Evolutionary conservation across 208 protist species (phyloP).

Genomic region (Trichomonas gallinae): DNA sequence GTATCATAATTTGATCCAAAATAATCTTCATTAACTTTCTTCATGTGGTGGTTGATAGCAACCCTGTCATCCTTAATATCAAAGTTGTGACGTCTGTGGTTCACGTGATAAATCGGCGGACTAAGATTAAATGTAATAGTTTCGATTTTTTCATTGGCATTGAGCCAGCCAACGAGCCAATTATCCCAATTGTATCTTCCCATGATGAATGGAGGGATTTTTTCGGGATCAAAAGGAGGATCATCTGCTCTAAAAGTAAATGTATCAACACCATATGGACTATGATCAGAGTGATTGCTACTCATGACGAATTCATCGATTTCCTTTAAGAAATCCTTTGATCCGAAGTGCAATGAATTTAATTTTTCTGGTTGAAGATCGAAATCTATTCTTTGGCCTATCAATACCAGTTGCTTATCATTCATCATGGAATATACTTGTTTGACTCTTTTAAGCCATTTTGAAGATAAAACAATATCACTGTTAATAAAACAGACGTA

Average conservation of each 20-base stretch:
- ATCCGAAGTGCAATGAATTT: neutral
- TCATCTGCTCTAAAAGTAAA: neutral
- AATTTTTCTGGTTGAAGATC: neutral
- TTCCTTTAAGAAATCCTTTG: neutral
- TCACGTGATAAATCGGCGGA: slow-evolving; percentile 3
- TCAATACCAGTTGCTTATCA: neutral
- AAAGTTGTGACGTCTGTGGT: neutral
- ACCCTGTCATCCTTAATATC: neutral
- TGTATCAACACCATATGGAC: neutral
- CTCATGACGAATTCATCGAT: neutral
- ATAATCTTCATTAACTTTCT: neutral
- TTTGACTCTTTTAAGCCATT: neutral
- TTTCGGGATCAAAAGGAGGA: neutral
- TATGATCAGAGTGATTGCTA: neutral
- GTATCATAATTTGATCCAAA: slow-evolving; percentile 16
- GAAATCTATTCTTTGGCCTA: slow-evolving; percentile 16
- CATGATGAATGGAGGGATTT: slow-evolving; percentile 8
- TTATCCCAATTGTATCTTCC: slow-evolving; percentile 18
- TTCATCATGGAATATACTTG: neutral
- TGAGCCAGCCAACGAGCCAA: neutral
- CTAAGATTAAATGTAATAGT: neutral
- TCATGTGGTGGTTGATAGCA: neutral
- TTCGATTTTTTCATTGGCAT: neutral
- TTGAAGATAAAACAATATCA: neutral
- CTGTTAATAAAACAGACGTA: slow-evolving; percentile 2